Evolutionary conservation across 2,329 filamentous ascomycete species (phyloP).

Genomic region (Colletotrichum sp.): DNA sequence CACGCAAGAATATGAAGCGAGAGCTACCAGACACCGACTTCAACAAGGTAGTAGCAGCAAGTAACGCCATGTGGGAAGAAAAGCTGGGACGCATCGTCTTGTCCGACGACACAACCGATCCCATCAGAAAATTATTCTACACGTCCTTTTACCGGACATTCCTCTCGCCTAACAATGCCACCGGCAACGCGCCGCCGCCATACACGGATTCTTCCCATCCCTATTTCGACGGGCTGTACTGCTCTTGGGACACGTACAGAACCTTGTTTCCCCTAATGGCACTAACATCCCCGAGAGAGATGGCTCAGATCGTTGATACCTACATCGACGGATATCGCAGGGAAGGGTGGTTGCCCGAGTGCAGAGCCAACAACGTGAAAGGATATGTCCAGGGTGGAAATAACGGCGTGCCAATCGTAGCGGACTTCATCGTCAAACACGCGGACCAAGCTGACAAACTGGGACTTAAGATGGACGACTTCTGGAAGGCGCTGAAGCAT

Average conservation of each 20-base stretch:
- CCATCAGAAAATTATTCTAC: neutral
- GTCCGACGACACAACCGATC: neutral
- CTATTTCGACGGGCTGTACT: neutral
- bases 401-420: neutral
- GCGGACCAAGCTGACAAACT: neutral
- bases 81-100: neutral
- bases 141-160: slow-evolving; percentile 1
- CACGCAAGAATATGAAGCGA: neutral
- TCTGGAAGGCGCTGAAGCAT: neutral
- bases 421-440: neutral
- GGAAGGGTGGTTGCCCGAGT: neutral
- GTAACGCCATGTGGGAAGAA: neutral
- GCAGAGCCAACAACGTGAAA: neutral
- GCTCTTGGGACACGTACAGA: neutral
- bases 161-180: slow-evolving; percentile 2
- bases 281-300: neutral
- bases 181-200: neutral
- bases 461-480: neutral
- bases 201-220: neutral
- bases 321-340: neutral
- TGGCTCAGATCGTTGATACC: neutral
- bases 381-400: neutral
- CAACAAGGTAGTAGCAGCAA: neutral
- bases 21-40: neutral
- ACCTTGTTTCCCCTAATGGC: neutral